A percentile compares a stretch with the other conserved stretches of the same genome.
phyloP scores from a whole-genome alignment of 2,329 filamentous ascomycete species.

The Paecilomyces niveus region DNA sequence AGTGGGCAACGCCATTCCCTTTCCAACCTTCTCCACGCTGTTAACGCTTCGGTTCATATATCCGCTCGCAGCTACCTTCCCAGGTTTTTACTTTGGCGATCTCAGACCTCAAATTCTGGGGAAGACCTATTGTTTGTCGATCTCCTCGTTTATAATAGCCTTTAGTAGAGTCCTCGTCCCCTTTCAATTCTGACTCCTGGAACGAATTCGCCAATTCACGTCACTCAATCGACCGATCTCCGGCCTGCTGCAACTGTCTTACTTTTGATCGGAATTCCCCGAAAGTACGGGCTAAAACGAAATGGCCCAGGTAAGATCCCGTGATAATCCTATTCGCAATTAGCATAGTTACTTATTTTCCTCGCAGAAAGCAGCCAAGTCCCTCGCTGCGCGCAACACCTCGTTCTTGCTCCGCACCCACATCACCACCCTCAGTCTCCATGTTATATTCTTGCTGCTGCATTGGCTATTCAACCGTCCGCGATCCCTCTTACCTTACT shows the following conservation, averaged over 20 bases:
- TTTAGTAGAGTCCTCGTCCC: not conserved
- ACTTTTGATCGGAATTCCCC: not conserved
- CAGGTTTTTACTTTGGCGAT: not conserved
- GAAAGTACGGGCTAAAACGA: not conserved
- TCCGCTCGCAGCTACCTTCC: not conserved
- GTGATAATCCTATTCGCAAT: not conserved
- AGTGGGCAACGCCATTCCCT: slow-evolving; percentile 23
- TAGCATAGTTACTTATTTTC: slow-evolving; percentile 4
- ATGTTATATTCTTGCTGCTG: slow-evolving; percentile 66
- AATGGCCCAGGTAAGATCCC: slow-evolving; percentile 14
- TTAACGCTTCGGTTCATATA: not conserved
- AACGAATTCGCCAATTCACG: not conserved
- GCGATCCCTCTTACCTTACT: slow-evolving; percentile 59
- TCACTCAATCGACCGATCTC: not conserved
- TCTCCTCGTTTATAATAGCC: not conserved
- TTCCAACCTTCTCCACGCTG: not conserved
- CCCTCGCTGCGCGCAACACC: slow-evolving; percentile 70
- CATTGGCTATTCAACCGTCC: slow-evolving; percentile 59
- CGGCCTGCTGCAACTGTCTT: not conserved
- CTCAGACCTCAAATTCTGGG: not conserved
- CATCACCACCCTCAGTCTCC: slow-evolving; percentile 63
- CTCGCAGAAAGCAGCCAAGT: slow-evolving; percentile 44
- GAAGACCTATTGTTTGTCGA: not conserved
- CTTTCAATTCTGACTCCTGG: not conserved
- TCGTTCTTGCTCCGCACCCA: slow-evolving; percentile 75